These are phyloP conservation scores for Daldinia loculata DNA, from an alignment of 495 filamentous ascomycete species.

Conservation along the genomic window DNA sequence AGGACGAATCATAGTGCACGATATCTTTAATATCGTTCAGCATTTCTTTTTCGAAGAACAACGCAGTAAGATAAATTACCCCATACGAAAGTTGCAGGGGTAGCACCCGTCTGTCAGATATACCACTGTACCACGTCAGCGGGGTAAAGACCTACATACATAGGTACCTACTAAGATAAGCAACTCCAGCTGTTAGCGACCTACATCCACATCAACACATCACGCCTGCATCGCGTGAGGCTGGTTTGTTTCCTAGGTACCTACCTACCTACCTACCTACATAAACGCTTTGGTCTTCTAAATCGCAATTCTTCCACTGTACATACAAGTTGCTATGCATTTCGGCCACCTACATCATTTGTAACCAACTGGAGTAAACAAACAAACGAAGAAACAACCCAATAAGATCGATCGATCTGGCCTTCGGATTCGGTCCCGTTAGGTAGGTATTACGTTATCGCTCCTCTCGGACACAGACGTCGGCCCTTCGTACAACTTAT, in stretches of 20 bases:
- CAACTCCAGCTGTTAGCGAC: neutral
- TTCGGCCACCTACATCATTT: neutral
- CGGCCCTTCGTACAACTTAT: neutral
- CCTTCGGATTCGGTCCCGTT: neutral
- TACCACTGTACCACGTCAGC: neutral
- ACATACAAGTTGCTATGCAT: neutral
- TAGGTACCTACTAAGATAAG: neutral
- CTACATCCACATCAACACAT: slow-evolving; percentile 10
- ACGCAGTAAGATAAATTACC: no score
- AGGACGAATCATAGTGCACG: slow-evolving; percentile 49
- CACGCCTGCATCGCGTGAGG: slow-evolving; percentile 15
- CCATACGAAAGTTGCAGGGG: no score
- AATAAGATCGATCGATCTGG: neutral
- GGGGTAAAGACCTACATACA: neutral
- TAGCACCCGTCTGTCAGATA: no score
- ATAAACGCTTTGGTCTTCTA: neutral
- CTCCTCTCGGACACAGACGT: neutral
- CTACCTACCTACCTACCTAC: neutral
- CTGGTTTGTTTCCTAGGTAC: neutral
- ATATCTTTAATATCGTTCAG: no score
- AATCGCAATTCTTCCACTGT: neutral
- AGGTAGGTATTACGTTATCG: slow-evolving; percentile 1
- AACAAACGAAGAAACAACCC: neutral
- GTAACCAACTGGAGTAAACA: neutral
- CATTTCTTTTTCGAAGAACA: no score